Evolutionary conservation across 495 filamentous ascomycete species (phyloP).

Genomic region (Penicillium canescens): DNA sequence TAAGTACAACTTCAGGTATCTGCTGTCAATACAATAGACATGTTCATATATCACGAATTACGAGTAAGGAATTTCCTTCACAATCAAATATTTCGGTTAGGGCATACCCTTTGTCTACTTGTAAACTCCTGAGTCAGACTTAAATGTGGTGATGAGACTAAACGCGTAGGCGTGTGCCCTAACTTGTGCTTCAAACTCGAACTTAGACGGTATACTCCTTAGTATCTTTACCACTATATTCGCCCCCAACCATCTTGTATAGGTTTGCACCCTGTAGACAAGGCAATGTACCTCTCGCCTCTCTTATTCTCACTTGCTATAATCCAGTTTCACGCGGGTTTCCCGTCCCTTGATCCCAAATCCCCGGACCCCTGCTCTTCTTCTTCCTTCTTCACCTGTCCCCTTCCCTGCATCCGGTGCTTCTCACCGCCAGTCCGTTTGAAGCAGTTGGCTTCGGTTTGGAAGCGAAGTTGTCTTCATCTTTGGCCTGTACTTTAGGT

Average conservation of each 20-base stretch:
- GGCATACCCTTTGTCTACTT: background rate
- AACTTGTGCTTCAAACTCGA: background rate
- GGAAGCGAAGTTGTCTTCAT: background rate
- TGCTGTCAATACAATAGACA: background rate
- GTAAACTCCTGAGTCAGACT: background rate
- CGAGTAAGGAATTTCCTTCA: background rate
- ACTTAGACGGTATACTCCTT: slow-evolving; percentile 1
- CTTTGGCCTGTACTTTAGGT: background rate
- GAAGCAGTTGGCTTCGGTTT: background rate
- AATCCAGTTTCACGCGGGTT: no score
- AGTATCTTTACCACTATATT: background rate
- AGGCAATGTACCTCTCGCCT: background rate
- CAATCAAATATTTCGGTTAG: no score
- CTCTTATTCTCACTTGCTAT: no score
- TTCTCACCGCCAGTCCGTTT: slow-evolving; percentile 2
- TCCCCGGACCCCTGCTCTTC: background rate
- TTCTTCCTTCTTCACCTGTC: background rate
- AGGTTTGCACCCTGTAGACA: background rate
- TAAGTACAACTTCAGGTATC: background rate
- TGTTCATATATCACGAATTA: background rate
- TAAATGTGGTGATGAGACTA: background rate
- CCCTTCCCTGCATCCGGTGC: background rate
- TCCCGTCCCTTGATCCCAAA: background rate
- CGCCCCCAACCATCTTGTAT: background rate
- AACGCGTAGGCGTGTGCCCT: background rate